Base-by-base conservation (phyloP, 208 protist species). In the Leishmania major region DNA sequence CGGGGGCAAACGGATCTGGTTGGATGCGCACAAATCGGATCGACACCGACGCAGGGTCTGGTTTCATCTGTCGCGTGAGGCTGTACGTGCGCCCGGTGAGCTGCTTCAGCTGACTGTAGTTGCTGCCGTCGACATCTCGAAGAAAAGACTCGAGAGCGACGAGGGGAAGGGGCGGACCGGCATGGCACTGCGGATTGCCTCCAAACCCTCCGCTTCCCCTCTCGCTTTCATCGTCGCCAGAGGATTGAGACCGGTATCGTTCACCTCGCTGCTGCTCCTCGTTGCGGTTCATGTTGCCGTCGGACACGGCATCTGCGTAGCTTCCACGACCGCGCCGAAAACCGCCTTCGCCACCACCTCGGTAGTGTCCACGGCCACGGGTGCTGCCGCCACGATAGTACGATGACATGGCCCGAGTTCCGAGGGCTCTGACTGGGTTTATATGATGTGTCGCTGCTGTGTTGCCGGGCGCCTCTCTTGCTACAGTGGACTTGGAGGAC, bases 1-100 rank as follows among this genome's bases (percentile, higher is more conserved):
- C 93, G 7, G 93, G 93, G 1, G 93, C 93, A 84, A 92, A 96
- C 40, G 93, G 93, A 75, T 96, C 93, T 31, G 92, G 70, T 73
- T 96, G 93, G 75, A 96, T 89, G 53, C 82, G 84, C 22, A 85
- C 45, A 31, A 91, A 90, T 10, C 69, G 77, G 15, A 90, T 59
- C 22, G 77, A 73, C 57, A 86, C 88, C 11, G 62, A 75, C 22
- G 40, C 35, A 3, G 66, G 45, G 37, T 77, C 81, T 31, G 81
- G 81, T 62, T 25, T 59, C 22, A 13, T 15, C 31, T 49, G 43
- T 35, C 17, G 71, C 15, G 82, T 78, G 59, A 96, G 84, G 11
- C 35, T 53, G 78, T 88, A 96, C 6, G 76, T 79, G 1, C 80
- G 74, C 28, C 83, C 78, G 1, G 89, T 92, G 47, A 96, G 86